phyloP scores from a whole-genome alignment of 768 basidiomycete species.

The Jaapia argillacea region DNA sequence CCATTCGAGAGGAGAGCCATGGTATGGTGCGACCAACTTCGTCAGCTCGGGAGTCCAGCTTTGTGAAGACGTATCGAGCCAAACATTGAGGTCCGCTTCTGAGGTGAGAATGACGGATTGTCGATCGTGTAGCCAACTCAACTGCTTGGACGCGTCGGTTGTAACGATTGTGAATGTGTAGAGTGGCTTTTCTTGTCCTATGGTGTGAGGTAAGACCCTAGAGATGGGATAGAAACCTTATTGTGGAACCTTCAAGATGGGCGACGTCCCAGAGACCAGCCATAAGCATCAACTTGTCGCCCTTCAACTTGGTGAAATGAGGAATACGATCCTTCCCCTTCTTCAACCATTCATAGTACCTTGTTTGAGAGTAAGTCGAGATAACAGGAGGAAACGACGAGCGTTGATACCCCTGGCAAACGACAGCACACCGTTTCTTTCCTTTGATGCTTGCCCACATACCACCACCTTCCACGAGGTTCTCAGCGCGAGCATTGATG shows the following conservation, averaged over 20 bases:
- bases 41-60: slow-evolving; percentile 54
- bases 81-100: slow-evolving; percentile 46
- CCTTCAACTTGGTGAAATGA: slow-evolving; percentile 66
- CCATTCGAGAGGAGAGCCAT: slow-evolving; percentile 52
- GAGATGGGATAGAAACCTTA: not conserved
- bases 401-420: slow-evolving; percentile 56
- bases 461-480: slow-evolving; percentile 59
- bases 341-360: slow-evolving; percentile 93
- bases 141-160: slow-evolving; percentile 55
- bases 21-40: slow-evolving; percentile 50
- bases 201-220: no score
- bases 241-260: slow-evolving; percentile 55
- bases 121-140: slow-evolving; percentile 87
- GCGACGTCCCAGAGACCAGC: slow-evolving; percentile 82
- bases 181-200: slow-evolving; percentile 45
- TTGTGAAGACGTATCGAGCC: slow-evolving; percentile 73
- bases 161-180: slow-evolving; percentile 91
- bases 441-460: slow-evolving; percentile 85
- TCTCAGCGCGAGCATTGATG: slow-evolving; percentile 86
- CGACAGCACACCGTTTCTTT: slow-evolving; percentile 75
- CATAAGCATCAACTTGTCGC: slow-evolving; percentile 63
- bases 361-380: slow-evolving; percentile 16
- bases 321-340: slow-evolving; percentile 75
- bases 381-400: not conserved
- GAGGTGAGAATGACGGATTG: slow-evolving; percentile 74